Conservation (phyloP, 2,329 filamentous ascomycete species). For the Cercospora sp. region DNA sequence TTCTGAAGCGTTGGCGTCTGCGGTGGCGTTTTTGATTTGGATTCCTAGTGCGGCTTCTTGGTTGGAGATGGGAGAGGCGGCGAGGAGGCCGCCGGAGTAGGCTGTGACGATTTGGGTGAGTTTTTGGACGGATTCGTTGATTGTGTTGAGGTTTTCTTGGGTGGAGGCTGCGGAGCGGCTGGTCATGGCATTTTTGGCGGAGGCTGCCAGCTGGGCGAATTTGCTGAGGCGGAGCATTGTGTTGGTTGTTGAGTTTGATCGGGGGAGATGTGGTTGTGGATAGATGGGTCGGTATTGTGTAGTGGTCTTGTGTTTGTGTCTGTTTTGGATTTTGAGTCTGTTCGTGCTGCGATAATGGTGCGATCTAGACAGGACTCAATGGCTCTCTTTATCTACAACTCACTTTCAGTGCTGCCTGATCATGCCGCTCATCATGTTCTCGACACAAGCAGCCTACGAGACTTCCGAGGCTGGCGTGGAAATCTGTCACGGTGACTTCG, state of each 20-base stretch:
- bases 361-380: background rate
- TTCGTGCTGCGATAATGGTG: background rate
- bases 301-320: background rate
- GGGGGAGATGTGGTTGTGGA: background rate
- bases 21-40: conserved; percentile 28
- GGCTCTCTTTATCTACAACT: conserved; percentile 4
- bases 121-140: conserved; percentile 27
- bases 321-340: background rate
- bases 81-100: conserved; percentile 29
- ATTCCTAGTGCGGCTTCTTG: conserved; percentile 26
- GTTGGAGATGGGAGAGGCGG: conserved; percentile 27
- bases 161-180: conserved; percentile 23
- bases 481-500: conserved; percentile 4
- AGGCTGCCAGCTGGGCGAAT: conserved; percentile 25
- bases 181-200: conserved; percentile 27
- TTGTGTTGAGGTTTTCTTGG: conserved; percentile 27
- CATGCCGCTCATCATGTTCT: background rate
- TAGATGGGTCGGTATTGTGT: background rate
- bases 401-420: conserved; percentile 8
- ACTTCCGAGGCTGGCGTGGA: conserved; percentile 7
- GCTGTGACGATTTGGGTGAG: conserved; percentile 19
- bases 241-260: background rate
- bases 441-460: background rate
- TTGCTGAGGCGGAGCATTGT: conserved; percentile 29
- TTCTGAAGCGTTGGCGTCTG: conserved; percentile 26